Evolutionary conservation across 2,329 filamentous ascomycete genomes (phyloP).

Genomic region (Phoma sp.): DNA sequence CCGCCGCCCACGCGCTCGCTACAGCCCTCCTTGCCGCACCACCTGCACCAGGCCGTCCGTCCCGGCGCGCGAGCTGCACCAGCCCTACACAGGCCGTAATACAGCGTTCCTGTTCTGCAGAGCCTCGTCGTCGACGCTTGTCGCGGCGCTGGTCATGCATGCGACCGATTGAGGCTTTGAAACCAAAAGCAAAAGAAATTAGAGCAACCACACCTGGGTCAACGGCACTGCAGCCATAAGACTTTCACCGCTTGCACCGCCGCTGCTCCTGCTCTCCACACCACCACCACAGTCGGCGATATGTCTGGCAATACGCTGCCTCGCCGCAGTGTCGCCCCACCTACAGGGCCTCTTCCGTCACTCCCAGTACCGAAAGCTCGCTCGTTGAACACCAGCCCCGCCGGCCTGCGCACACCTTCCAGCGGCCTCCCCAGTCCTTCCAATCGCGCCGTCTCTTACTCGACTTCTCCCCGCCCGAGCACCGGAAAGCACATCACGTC

Average conservation of each 20-base stretch:
- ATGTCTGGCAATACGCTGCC: conserved; percentile 67
- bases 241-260: not conserved
- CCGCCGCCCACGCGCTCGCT: conserved; percentile 8
- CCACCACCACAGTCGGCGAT: conserved; percentile 7
- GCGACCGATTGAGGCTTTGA: conserved; percentile 9
- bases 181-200: conserved; percentile 3
- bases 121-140: conserved; percentile 8
- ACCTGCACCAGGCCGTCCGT: not conserved
- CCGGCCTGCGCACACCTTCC: conserved; percentile 29
- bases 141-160: conserved; percentile 11
- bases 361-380: conserved; percentile 75
- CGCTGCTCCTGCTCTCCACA: too few species aligned
- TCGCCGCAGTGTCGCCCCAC: conserved; percentile 67
- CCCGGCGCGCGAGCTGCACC: conserved; percentile 4
- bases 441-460: conserved; percentile 43
- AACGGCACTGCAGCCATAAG: not conserved
- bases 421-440: conserved; percentile 38
- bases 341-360: conserved; percentile 73
- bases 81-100: not conserved
- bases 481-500: conserved; percentile 39
- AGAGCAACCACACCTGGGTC: not conserved
- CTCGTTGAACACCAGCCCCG: conserved; percentile 54
- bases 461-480: conserved; percentile 36
- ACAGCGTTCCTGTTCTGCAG: not conserved
- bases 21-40: not conserved